Evolutionary conservation across 1,139 yeast genomes (phyloP), one percentile per base, ranked within the genome.

Genomic region (Yueomyces sp.): DNA sequence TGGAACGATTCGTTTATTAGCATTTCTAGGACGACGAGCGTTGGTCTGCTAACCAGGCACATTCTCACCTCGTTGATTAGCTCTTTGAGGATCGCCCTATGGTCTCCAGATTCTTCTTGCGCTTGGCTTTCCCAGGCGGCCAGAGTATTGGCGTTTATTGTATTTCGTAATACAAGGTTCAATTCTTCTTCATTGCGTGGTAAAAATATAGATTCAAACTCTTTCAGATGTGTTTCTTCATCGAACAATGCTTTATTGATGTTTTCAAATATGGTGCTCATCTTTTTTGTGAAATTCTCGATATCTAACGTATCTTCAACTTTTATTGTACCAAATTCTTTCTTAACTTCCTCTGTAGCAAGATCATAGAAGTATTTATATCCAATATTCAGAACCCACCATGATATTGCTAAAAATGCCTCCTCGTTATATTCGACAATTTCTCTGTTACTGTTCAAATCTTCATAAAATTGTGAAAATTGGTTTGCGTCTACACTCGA

Each of bases 361-460:
- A 72, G 62, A 40, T 70, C 67, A 40, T 76, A 71, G 42, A 82
- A 65, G 40, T 69, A 68, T 36, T 68, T 58, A 91, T 93, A 86
- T 1, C 97, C 97, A 51, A 78, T 75, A 61, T 91, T 87, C 45
- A 91, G 69, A 41, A 91, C 65, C 96, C 96, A 91, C 96, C 97
- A 91, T 51, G 89, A 79, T 49, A 86, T 75, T 1, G 95, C 82
- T 46, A 91, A 69, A 59, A 84, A 91, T 44, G 87, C 81, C 55
- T 91, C 89, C 59, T 86, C 95, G 41, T 81, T 75, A 36, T 44
- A 59, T 50, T 48, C 51, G 27, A 9, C n/a, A 29, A 29, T 8
- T 6, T 6, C 31, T 29, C 9, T 29, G 9, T 29, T 29, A 6
- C 31, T 29, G 8, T 29, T 8, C 9, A 6, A 6, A 6, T 29